Evolutionary conservation across 495 filamentous ascomycete species (phyloP), one percentile per base, ranked within the genome.

Genomic region (Ascodesmis nigricans): DNA sequence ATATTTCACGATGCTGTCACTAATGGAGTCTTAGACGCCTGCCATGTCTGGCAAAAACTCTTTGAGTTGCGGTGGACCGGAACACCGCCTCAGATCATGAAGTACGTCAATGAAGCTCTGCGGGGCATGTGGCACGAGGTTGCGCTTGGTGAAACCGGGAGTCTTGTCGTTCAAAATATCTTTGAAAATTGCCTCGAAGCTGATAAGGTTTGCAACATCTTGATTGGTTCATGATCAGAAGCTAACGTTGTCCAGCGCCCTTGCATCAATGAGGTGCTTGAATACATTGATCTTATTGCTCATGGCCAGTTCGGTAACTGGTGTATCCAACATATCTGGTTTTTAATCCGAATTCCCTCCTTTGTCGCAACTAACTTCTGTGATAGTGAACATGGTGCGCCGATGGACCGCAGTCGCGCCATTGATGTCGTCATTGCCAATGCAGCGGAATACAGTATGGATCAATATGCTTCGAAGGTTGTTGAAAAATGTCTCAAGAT

Each of bases 31-130:
- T 35, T 34, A 52, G 49, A 97, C 58, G 83, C 87, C 34, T 97
- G 87, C 42, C 87, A 97, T 53, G 87, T 97, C 43, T 97, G 87
- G 87, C 87, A 97, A 62, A 97, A 97, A 61, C 68, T 97, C n/a
- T 97, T 97, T 44, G 87, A 97, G 55, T 64, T 97, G 49, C 71
- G 87, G 42, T 97, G 87, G 87, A 78, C 69, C 40, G 76, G 80
- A 38, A 79, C 82, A 35, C 90, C 87, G 9, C 87, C 87, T 14
- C 83, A 93, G 55, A 90, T 97, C 54, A 95, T 97, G 87, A 76
- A 75, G 46, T 91, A 83, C 47, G 87, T 97, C 52, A 97, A 97
- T 49, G 87, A 97, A 42, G 75, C 87, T 21, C 64, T 97, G 20
- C 69, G 70, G 40, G 87, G 84, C 33, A 93, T 93, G 80, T 97